These are phyloP conservation scores for Sporobolomyces pararoseus DNA, from an alignment of 768 basidiomycete genomes.

Conservation along the genomic window DNA sequence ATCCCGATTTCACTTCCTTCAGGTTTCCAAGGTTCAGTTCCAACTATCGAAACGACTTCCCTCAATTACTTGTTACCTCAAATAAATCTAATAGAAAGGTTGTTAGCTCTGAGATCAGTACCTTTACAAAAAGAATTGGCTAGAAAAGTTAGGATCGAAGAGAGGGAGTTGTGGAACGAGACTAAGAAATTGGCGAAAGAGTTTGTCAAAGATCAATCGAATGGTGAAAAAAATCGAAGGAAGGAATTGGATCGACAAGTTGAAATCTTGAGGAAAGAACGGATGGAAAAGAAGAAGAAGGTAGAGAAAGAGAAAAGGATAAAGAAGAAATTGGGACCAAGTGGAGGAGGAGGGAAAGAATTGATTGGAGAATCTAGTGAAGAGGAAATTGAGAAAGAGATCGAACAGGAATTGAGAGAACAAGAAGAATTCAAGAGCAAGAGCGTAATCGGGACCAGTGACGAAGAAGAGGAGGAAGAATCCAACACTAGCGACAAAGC, in stretches of 20 bases:
- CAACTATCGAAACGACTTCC: neutral
- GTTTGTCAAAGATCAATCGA: neutral
- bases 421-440: neutral
- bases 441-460: constrained; percentile 3
- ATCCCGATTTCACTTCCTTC: neutral
- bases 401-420: neutral
- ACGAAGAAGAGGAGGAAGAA: constrained; percentile 1
- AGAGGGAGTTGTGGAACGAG: constrained; percentile 1
- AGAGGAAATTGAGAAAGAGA: neutral
- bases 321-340: neutral
- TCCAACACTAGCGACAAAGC: neutral
- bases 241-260: neutral
- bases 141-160: neutral
- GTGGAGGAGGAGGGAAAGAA: neutral
- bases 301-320: neutral
- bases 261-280: neutral
- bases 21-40: neutral
- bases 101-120: constrained; percentile 3
- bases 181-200: neutral
- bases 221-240: neutral
- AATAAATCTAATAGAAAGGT: constrained; percentile 12
- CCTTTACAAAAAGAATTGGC: neutral
- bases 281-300: too few relatives aligned
- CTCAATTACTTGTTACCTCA: neutral
- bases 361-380: neutral